Base-by-base conservation (phyloP, 2,329 filamentous ascomycete genomes). In the Triangularia verruculosa region DNA sequence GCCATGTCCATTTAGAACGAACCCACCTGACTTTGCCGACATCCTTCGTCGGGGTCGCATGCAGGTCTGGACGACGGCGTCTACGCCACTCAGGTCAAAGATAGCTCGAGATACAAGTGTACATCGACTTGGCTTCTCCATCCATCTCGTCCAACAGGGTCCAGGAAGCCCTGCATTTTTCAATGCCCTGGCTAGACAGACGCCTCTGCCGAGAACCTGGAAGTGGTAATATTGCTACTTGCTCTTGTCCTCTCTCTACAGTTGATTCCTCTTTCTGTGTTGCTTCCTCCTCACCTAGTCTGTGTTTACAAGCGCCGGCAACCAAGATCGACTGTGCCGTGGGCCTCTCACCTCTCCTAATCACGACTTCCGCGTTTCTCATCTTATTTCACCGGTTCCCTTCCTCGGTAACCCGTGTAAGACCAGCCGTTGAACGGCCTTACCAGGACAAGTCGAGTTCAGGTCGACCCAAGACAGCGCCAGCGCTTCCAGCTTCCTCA, bases 71-170 rank as follows among this genome's bases (percentile, higher is more conserved):
- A 71, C 74, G 73, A 71, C 69, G 73, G 69, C 68, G 57, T 61
- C 70, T 69, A 73, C 75, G 76, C 75, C 75, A 77, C 74, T 71
- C 66, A 64, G 55, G 56, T 62, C 68, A 68, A 70, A 61, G 67
- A 64, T 66, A 61, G 64, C 67, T 61, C 24, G 52, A 64, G 64
- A 61, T 59, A 64, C 61, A 58, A 61, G 57, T 61, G 32, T 57
- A 54, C 17, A 54, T 54, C 51, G 51, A 27, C 7, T 24, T 54
- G 51, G 43, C 58, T 61, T n/a, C 62, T 30, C 58, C 55, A 27
- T 52, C 22, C 55, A 47, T 27, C 39, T 61, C 8, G 61, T 66
- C 59, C 27, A 28, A 30, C 60, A 17, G 56, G 22, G 51, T 62
- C 39, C 52, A 34, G 43, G 63, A 51, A 27, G 25, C 51, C 51